A percentile compares a stretch with the other conserved stretches of the same genome.
phyloP scores from a whole-genome alignment of 2,329 filamentous ascomycete genomes.

The Phoma herbarum region DNA sequence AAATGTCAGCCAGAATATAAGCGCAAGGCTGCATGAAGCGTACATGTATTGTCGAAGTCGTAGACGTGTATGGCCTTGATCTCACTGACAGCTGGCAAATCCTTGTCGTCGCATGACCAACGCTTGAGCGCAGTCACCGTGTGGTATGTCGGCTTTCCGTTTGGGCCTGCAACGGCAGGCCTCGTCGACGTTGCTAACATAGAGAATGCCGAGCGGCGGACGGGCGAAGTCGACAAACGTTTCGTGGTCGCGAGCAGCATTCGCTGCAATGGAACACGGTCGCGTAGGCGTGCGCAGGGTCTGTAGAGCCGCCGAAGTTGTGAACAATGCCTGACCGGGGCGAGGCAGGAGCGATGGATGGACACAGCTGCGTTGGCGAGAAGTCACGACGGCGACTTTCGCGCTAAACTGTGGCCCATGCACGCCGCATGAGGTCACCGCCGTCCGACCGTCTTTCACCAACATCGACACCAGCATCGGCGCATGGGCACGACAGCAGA shows the following conservation, averaged over 20 bases:
- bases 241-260: slow-evolving; percentile 40
- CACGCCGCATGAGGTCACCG: slow-evolving; percentile 29
- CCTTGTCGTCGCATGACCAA: slow-evolving; percentile 81
- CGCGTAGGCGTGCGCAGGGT: not conserved
- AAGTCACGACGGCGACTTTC: slow-evolving; percentile 22
- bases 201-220: slow-evolving; percentile 35
- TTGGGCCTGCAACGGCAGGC: slow-evolving; percentile 40
- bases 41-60: slow-evolving; percentile 97
- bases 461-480: slow-evolving; percentile 23
- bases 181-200: slow-evolving; percentile 47
- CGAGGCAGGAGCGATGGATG: slow-evolving; percentile 10
- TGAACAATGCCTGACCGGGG: not conserved
- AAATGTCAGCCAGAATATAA: slow-evolving; percentile 16
- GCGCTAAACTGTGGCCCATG: slow-evolving; percentile 6
- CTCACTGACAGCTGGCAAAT: slow-evolving; percentile 73
- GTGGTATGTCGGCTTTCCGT: slow-evolving; percentile 43
- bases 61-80: slow-evolving; percentile 90
- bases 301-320: not conserved
- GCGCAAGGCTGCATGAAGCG: slow-evolving; percentile 43
- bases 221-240: slow-evolving; percentile 26
- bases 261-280: not conserved
- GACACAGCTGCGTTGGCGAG: slow-evolving; percentile 4
- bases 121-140: slow-evolving; percentile 80
- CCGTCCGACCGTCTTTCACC: slow-evolving; percentile 23
- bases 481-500: slow-evolving; percentile 39